Conservation (phyloP, 495 filamentous ascomycete genomes). For the Saxophila tyrrhenica region DNA sequence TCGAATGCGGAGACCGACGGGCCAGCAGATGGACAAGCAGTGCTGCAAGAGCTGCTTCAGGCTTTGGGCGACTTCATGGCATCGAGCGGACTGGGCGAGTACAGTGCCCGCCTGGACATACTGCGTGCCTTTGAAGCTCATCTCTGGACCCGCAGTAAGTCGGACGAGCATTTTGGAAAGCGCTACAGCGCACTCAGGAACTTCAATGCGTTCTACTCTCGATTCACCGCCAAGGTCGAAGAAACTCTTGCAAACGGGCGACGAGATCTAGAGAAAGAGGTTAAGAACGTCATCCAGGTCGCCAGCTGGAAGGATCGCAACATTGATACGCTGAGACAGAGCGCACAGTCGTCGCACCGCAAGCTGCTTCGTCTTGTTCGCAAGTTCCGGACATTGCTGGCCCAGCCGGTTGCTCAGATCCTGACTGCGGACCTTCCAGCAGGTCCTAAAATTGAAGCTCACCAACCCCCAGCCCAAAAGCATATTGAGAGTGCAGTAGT, state of each 20-base stretch:
- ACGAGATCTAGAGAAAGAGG: slow-evolving; percentile 61
- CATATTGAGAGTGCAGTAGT: not conserved
- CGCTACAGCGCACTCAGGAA: slow-evolving; percentile 57
- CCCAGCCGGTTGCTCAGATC: slow-evolving; percentile 44
- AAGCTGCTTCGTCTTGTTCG: slow-evolving; percentile 85
- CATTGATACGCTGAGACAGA: slow-evolving; percentile 75
- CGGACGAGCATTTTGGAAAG: slow-evolving; percentile 41
- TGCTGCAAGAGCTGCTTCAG: slow-evolving; percentile 55
- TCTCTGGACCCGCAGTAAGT: slow-evolving; percentile 42
- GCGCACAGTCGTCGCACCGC: slow-evolving; percentile 76
- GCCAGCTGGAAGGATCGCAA: slow-evolving; percentile 97
- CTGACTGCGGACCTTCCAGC: slow-evolving; percentile 1
- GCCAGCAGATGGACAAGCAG: slow-evolving; percentile 42
- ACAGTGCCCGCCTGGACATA: slow-evolving; percentile 54
- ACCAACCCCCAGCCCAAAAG: not conserved
- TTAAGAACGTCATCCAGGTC: slow-evolving; percentile 76
- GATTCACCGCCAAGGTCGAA: slow-evolving; percentile 52
- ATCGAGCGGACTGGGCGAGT: slow-evolving; percentile 70
- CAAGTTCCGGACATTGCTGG: slow-evolving; percentile 68
- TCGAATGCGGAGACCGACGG: slow-evolving; percentile 34
- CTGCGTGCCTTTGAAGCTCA: slow-evolving; percentile 60
- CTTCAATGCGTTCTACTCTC: slow-evolving; percentile 58
- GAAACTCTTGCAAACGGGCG: slow-evolving; percentile 54
- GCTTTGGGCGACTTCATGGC: slow-evolving; percentile 66
- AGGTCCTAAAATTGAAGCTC: not conserved